Conservation (phyloP, 345 rosid genomes). For the Hevea brasiliensis region DNA sequence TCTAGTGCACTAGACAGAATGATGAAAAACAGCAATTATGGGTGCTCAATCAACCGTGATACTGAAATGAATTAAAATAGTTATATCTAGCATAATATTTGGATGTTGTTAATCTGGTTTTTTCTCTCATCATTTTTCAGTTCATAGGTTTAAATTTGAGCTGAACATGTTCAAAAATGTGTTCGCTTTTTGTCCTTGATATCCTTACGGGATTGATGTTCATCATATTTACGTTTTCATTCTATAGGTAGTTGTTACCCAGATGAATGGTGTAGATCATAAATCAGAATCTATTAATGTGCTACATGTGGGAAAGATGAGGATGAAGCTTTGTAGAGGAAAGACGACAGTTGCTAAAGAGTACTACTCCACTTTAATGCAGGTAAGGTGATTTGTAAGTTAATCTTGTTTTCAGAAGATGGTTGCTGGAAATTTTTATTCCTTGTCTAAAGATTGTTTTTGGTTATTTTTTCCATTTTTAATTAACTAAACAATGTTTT, state of each 20-base stretch:
- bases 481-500: background rate
- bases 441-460: background rate
- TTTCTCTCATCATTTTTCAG: too few species aligned
- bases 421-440: background rate
- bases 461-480: background rate
- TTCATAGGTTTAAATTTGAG: too few species aligned
- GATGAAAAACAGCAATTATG: too few species aligned
- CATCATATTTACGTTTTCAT: constrained; percentile 7
- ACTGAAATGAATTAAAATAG: too few species aligned
- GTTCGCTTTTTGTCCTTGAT: too few species aligned
- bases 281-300: constrained; percentile 74
- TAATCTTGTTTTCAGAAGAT: background rate
- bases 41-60: too few species aligned
- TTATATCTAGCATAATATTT: too few species aligned
- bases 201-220: background rate
- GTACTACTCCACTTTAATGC: constrained; percentile 82
- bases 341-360: constrained; percentile 71
- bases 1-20: too few species aligned
- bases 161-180: too few species aligned
- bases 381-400: constrained; percentile 40
- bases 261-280: constrained; percentile 66
- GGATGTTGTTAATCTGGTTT: too few species aligned
- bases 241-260: constrained; percentile 74
- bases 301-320: constrained; percentile 92
- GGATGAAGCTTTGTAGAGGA: constrained; percentile 86